A percentile compares a stretch with the other conserved stretches of the same genome.
These are phyloP conservation scores for Akanthomyces uredinophilus DNA, from an alignment of 2,329 filamentous ascomycete species.

Conservation along the genomic window DNA sequence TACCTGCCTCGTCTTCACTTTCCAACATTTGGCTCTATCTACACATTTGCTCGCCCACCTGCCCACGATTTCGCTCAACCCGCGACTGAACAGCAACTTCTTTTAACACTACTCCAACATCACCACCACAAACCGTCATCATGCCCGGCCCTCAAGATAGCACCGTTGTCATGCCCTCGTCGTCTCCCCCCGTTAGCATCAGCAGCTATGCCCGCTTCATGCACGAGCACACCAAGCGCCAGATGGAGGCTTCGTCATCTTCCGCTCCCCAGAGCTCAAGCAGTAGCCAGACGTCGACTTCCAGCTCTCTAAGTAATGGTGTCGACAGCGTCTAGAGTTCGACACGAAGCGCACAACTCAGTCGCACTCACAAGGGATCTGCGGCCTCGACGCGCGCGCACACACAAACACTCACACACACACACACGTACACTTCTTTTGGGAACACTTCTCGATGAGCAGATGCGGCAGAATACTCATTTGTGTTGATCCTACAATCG, in stretches of 20 bases:
- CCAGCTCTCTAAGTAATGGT: conserved; percentile 27
- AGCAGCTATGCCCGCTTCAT: conserved; percentile 56
- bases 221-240: conserved; percentile 60
- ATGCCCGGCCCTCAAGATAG: conserved; percentile 38
- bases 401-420: no score
- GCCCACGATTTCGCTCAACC: background rate
- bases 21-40: conserved; percentile 3
- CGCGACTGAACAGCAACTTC: background rate
- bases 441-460: background rate
- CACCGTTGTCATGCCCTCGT: conserved; percentile 30
- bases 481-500: no score
- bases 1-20: background rate
- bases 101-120: background rate
- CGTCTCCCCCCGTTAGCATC: conserved; percentile 41
- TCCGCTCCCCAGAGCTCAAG: conserved; percentile 19
- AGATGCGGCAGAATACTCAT: no score
- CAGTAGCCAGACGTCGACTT: conserved; percentile 16
- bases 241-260: conserved; percentile 52
- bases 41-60: background rate
- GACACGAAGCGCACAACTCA: background rate
- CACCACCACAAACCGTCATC: conserved; percentile 17
- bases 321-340: conserved; percentile 2
- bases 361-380: no score
- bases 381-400: no score
- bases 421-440: background rate